A percentile compares a stretch with the other conserved stretches of the same genome.
Conservation (phyloP, 2,329 filamentous ascomycete species). For the Pseudogymnoascus sp. region DNA sequence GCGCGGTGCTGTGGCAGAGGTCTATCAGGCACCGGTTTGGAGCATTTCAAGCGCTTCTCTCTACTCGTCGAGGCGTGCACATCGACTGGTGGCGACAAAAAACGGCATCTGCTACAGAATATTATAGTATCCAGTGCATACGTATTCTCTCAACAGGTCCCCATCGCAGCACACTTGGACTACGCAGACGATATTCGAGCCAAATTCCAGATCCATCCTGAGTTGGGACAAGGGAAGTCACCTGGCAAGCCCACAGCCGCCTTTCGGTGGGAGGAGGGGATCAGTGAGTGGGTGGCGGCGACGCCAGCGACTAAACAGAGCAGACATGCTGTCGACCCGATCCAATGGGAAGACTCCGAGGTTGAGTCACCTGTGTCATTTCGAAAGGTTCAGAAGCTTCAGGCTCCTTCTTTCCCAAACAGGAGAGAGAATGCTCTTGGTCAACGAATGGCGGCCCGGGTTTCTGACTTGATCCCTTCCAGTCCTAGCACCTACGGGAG, state of each 20-base stretch:
- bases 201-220: conserved; percentile 14
- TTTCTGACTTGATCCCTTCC: conserved; percentile 1
- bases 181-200: conserved; percentile 26
- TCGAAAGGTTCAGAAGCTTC: conserved; percentile 11
- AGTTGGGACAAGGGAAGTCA: neutral
- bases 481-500: neutral
- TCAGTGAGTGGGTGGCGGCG: conserved; percentile 49
- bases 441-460: neutral
- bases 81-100: conserved; percentile 8
- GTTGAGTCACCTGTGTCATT: conserved; percentile 21
- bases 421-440: neutral
- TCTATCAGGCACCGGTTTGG: conserved; percentile 29
- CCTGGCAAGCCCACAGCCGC: conserved; percentile 11
- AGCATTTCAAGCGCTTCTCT: conserved; percentile 34
- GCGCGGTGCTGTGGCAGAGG: conserved; percentile 43
- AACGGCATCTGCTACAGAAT: conserved; percentile 18
- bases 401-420: neutral
- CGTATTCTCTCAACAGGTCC: conserved; percentile 26
- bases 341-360: conserved; percentile 14
- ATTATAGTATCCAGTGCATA: conserved; percentile 29
- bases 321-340: conserved; percentile 18
- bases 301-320: conserved; percentile 34
- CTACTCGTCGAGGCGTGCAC: conserved; percentile 16
- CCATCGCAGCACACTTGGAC: conserved; percentile 24
- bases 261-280: conserved; percentile 50